Evolutionary conservation across 2,329 filamentous ascomycete species (phyloP), one percentile per base, ranked within the genome.

Genomic region (Pseudocercospora cruenta): DNA sequence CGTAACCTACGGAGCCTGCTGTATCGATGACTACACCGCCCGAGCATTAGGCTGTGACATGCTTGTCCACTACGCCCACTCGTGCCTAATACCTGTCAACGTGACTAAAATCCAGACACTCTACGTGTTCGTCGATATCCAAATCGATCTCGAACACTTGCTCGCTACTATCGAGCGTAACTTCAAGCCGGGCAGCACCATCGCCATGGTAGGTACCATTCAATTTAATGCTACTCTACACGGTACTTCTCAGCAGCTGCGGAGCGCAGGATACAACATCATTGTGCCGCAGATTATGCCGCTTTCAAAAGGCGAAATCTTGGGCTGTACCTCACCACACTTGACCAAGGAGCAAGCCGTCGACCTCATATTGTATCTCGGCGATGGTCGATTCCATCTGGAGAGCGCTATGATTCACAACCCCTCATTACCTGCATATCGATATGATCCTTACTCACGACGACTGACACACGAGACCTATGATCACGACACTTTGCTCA

Each of bases 381-480:
- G 94, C 55, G 94, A 97, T 76, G 94, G 94, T 12, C 88, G 94
- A 66, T 97, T 97, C 82, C 95, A 99, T 78, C 90, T 99, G 51
- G 95, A 99, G 80, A 96, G 92, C 75, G 94, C 96, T 75, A 99
- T 99, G 94, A 99, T 99, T 71, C 95, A 98, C 77, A 99, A 99
- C 80, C 95, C 96, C 0, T 81, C 84, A 4, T 87, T 97, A 39
- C 92, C 94, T 0, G 94, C 96, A 1, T 99, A 97, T 80, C 88
- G 95, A 69, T 99, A 99, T 79, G 95, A 99, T 76, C 95, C 96
- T 0, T 99, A 99, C 81, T 95, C 93, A 10, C 88, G 94, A 58
- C 93, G 92, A 65, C 86, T 99, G 28, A 97, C 94, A 1, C 90
- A 92, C 70, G 96, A 99, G 80, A 90, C 87, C 24, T 99, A 99